Percentiles rank a stretch among this genome's conserved stretches.
Evolutionary conservation across 139 green algal species (phyloP).

Genomic region (Trebouxia sp.): DNA sequence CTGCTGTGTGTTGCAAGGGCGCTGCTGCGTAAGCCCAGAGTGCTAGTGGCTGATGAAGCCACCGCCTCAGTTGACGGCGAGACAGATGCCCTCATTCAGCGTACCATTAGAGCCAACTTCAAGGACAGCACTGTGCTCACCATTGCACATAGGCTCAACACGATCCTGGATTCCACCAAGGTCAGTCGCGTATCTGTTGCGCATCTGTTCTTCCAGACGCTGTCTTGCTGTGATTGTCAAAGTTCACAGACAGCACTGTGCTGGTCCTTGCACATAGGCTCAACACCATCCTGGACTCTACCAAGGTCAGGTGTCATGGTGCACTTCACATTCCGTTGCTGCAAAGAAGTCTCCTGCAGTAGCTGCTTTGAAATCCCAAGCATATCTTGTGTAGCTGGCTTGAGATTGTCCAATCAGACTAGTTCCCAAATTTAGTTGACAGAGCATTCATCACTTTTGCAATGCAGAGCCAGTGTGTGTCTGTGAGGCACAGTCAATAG

Average conservation of each 20-base stretch:
- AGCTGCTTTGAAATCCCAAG: no score
- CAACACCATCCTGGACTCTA: conserved; percentile 80
- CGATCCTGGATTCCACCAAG: conserved; percentile 74
- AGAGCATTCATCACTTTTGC: not conserved
- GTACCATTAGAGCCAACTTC: conserved; percentile 84
- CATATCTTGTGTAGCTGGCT: no score
- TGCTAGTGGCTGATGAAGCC: conserved; percentile 95
- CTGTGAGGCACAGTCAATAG: not conserved
- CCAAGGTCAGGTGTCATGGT: conserved; percentile 66
- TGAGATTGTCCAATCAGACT: not conserved
- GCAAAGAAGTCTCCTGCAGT: no score
- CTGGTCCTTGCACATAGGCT: conserved; percentile 89
- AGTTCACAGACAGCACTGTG: conserved; percentile 82
- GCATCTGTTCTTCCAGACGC: no score
- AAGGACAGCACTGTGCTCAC: conserved; percentile 80
- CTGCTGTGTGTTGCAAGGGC: conserved; percentile 86
- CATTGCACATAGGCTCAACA: conserved; percentile 88
- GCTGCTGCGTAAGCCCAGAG: conserved; percentile 37
- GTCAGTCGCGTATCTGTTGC: conserved; percentile 32
- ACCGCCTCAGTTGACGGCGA: conserved; percentile 88
- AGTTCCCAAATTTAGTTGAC: not conserved
- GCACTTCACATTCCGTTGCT: no score
- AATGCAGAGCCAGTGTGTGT: not conserved
- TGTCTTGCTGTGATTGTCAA: no score
- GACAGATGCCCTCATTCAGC: conserved; percentile 83